Conservation (phyloP, 805 yeast genomes). For the Candida rishiriensis region DNA sequence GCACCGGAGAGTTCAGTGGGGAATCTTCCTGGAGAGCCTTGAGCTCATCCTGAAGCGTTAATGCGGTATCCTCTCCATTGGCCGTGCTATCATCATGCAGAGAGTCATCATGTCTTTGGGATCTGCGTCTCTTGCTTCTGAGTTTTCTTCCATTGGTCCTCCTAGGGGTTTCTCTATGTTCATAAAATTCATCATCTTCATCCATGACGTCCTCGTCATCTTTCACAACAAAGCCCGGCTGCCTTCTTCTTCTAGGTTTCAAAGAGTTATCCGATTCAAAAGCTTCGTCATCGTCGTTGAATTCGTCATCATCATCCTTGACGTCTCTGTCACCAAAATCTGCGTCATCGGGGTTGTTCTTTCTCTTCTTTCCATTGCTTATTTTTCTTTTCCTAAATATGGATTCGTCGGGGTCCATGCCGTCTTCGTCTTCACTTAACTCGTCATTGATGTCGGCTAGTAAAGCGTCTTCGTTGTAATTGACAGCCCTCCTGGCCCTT, state of each 20-base stretch:
- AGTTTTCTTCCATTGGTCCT: conserved; percentile 8
- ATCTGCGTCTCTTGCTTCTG: conserved; percentile 5
- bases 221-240: conserved; percentile 21
- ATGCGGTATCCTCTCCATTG: conserved; percentile 12
- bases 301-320: conserved; percentile 19
- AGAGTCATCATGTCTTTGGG: neutral
- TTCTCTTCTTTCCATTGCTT: conserved; percentile 10
- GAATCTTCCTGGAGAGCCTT: conserved; percentile 56
- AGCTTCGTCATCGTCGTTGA: conserved; percentile 16
- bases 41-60: conserved; percentile 59
- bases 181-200: conserved; percentile 16
- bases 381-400: conserved; percentile 15
- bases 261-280: conserved; percentile 19
- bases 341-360: conserved; percentile 26
- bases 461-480: conserved; percentile 31
- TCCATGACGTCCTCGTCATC: conserved; percentile 24
- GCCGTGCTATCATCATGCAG: neutral
- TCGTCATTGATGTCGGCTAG: conserved; percentile 24
- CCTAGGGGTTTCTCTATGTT: conserved; percentile 2
- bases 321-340: conserved; percentile 17
- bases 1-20: conserved; percentile 46
- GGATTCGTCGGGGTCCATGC: conserved; percentile 7
- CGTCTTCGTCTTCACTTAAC: conserved; percentile 16
- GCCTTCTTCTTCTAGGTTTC: conserved; percentile 15
- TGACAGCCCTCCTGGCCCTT: conserved; percentile 27